Base-by-base conservation (phyloP, 2,329 filamentous ascomycete species). In the Pseudocercospora macadamiae region DNA sequence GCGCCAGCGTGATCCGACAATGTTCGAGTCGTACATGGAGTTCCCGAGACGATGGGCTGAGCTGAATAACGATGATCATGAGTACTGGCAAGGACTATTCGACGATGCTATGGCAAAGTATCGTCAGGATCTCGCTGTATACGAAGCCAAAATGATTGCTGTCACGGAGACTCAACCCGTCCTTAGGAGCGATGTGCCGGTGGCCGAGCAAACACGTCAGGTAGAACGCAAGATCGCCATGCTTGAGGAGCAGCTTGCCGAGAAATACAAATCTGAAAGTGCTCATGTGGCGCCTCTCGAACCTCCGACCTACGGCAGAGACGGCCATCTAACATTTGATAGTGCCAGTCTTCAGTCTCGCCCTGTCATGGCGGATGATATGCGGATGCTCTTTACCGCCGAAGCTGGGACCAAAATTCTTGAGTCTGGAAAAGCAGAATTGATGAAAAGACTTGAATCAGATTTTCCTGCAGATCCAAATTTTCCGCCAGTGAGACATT, bases 311-410 rank as follows among this genome's bases (percentile, higher is more conserved):
- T 68, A 68, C 47, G 64, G 64, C 30, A 58, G 61, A n/a, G 67
- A 71, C 45, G 69, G 67, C 4, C 63, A 66, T 39, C 56, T 69
- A 12, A 68, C 64, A 4, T 64, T 66, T 28, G 64, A 66, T 45
- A 66, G 57, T 37, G 51, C 61, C 44, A 62, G 56, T 21, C 51
- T 64, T 21, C 60, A 64, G 19, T 63, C 62, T 42, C 60, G 62
- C 23, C 59, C 58, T 4, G 62, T 66, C 2, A 62, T 66, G 12
- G 68, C 60, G 55, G 76, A 76, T 60, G 79, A 81, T 69, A 79
- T 79, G 68, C 77, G 78, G 68, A 78, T 81, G 70, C 76, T 76
- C 36, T 80, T 80, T 61, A 77, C 77, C 62, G 79, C 79, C 34
- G 75, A 76, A 44, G 77, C 79, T 55, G 79, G 79, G 42, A 75